Evolutionary conservation across 345 rosid genomes (phyloP).

Genomic region (Eucalyptus curtisii): DNA sequence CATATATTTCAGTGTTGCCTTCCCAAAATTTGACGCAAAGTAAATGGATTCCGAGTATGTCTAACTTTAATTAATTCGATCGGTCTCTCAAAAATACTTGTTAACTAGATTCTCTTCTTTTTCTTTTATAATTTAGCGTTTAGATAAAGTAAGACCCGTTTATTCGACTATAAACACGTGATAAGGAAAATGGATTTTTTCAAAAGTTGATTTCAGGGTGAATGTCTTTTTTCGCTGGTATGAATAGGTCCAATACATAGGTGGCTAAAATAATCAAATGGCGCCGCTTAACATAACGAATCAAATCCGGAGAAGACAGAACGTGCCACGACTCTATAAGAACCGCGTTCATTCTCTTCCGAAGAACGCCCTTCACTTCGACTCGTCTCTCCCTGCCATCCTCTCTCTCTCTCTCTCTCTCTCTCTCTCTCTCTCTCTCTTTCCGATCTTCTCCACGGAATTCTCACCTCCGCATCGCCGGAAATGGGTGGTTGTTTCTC

Average conservation of each 20-base stretch:
- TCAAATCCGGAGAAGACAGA: background rate
- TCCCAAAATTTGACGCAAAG: background rate
- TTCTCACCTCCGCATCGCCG: background rate
- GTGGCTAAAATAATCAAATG: background rate
- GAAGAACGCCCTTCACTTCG: background rate
- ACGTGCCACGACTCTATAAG: background rate
- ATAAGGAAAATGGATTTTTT: accelerated
- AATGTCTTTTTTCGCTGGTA: background rate
- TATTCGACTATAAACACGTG: background rate
- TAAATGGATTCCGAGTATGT: too few species aligned
- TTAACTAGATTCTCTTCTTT: accelerated
- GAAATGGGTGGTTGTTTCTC: constrained; percentile 63
- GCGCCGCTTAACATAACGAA: background rate
- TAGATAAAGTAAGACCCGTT: accelerated
- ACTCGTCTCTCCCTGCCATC: background rate
- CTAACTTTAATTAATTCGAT: background rate
- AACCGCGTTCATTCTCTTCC: background rate
- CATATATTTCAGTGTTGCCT: background rate
- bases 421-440: background rate
- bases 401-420: background rate
- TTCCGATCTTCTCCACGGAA: background rate
- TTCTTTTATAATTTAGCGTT: background rate
- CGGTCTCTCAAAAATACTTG: accelerated
- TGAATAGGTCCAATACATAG: too few species aligned
- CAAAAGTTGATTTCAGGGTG: background rate